A percentile compares a stretch with the other conserved stretches of the same genome.
Evolutionary conservation across 2,329 filamentous ascomycete genomes (phyloP).

Genomic region (Monilinia polystroma): DNA sequence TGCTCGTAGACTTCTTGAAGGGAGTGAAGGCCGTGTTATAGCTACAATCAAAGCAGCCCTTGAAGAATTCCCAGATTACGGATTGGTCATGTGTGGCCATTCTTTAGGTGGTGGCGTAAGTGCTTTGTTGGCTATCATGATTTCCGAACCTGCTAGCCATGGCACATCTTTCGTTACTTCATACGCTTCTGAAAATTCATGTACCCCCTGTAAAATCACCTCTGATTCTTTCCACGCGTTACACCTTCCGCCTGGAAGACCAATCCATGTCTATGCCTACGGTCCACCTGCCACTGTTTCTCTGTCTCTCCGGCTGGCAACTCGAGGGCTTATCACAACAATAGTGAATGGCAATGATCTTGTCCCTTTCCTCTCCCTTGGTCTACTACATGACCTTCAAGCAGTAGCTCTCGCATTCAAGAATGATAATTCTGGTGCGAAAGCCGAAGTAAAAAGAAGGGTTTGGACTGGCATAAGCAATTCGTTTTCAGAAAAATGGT

Average conservation of each 20-base stretch:
- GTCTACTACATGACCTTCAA: slow-evolving; percentile 72
- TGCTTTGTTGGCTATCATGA: slow-evolving; percentile 54
- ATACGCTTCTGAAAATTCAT: slow-evolving; percentile 66
- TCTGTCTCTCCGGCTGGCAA: slow-evolving; percentile 65
- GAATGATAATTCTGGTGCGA: slow-evolving; percentile 65
- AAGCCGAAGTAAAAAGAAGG: slow-evolving; percentile 63
- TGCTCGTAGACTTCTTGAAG: slow-evolving; percentile 50
- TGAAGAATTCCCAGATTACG: slow-evolving; percentile 55
- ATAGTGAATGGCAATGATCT: slow-evolving; percentile 72
- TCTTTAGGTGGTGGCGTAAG: slow-evolving; percentile 56
- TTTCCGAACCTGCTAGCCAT: slow-evolving; percentile 48
- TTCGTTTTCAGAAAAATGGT: slow-evolving; percentile 62
- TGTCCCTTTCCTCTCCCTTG: slow-evolving; percentile 71
- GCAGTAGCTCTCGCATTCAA: slow-evolving; percentile 71
- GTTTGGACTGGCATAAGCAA: slow-evolving; percentile 65
- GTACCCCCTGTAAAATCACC: slow-evolving; percentile 52
- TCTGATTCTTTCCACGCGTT: slow-evolving; percentile 38
- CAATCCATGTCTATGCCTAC: slow-evolving; percentile 78
- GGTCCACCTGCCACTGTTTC: slow-evolving; percentile 74
- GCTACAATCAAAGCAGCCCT: slow-evolving; percentile 52
- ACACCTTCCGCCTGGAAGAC: slow-evolving; percentile 63
- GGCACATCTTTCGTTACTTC: slow-evolving; percentile 54
- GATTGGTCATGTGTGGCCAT: slow-evolving; percentile 56
- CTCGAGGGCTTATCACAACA: slow-evolving; percentile 71
- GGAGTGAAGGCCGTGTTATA: slow-evolving; percentile 51